Evolutionary conservation across 345 rosid genomes (phyloP), one percentile per base, ranked within the genome.

Genomic region (Boechera divaricarpa): DNA sequence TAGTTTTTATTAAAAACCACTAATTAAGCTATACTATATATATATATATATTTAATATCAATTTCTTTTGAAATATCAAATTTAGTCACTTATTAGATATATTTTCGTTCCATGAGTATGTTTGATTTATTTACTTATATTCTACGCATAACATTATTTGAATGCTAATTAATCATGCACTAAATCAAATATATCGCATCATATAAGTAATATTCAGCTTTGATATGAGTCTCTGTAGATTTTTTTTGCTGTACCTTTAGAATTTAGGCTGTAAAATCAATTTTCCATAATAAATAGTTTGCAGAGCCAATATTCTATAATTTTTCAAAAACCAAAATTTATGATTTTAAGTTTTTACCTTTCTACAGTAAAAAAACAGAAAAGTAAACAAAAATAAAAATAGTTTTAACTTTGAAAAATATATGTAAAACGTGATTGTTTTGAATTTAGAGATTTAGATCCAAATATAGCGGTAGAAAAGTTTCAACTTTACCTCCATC

Each of bases 91-190:
- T 12, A 13, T 31, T 32, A 56, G 2, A 7, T 63, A 13, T 12
- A 12, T 62, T 48, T 64, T 24, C 42, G n/a, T 49, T 48, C 12
- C 32, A 15, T 10, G 21, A 11, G 63, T 73, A 63, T 53, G 53
- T 18, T 62, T 62, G 9, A 63, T 52, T 7, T 63, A n/a, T 9
- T 52, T 72, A 61, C 49, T 61, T 36, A 61, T 48, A 72, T 9
- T 38, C 53, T 31, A 51, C 41, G 29, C 35, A 63, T 65, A 56
- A 6, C 48, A 57, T 16, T 33, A 36, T 47, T 26, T 26, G 32
- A 56, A 35, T 56, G 31, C 29, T 33, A 42, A 33, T n/a, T 33
- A 42, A 33, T n/a, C 47, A 33, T 45, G 10, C 41, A 57, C 59
- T 42, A 58, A 48, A 47, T 33, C 58, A 74, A 32, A 32, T 33